These are phyloP conservation scores for Lactarius pseudohatsudake DNA, from an alignment of 768 basidiomycete genomes.

Conservation along the genomic window DNA sequence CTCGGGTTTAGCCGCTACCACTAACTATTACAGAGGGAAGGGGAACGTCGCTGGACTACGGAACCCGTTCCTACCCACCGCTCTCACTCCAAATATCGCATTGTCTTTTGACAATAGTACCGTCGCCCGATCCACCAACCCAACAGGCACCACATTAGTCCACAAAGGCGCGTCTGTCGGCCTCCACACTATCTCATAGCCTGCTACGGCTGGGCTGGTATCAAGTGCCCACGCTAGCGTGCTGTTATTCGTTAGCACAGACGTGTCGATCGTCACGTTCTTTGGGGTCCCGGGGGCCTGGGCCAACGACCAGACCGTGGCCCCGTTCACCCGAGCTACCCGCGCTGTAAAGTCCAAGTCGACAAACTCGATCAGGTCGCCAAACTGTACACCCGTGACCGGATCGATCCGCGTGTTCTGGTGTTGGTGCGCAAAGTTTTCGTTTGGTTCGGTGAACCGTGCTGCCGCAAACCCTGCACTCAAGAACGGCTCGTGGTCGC, in stretches of 20 bases:
- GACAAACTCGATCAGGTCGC: slow-evolving; percentile 53
- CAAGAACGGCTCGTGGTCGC: slow-evolving; percentile 54
- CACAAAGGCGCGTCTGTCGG: slow-evolving; percentile 48
- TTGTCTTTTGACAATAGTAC: slow-evolving; percentile 52
- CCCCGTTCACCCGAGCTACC: slow-evolving; percentile 53
- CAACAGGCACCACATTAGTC: slow-evolving; percentile 51
- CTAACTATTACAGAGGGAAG: slow-evolving; percentile 11
- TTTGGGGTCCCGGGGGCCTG: slow-evolving; percentile 55
- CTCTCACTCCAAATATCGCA: slow-evolving; percentile 48
- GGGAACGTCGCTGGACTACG: slow-evolving; percentile 49
- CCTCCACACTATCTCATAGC: slow-evolving; percentile 55
- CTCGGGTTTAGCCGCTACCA: slow-evolving; percentile 13
- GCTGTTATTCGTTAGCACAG: slow-evolving; percentile 54
- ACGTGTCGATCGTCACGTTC: slow-evolving; percentile 47
- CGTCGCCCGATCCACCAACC: slow-evolving; percentile 42
- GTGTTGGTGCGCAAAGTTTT: slow-evolving; percentile 59
- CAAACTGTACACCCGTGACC: slow-evolving; percentile 51
- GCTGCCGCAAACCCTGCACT: slow-evolving; percentile 51
- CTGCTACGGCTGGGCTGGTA: slow-evolving; percentile 39
- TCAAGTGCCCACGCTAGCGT: slow-evolving; percentile 49
- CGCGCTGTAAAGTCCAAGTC: slow-evolving; percentile 54
- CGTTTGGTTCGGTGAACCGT: slow-evolving; percentile 56
- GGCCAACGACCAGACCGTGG: slow-evolving; percentile 54
- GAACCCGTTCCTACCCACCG: slow-evolving; percentile 52
- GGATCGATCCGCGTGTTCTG: slow-evolving; percentile 50